These are phyloP conservation scores for Pleurotus eryngii DNA, from an alignment of 768 basidiomycete species.

Conservation along the genomic window DNA sequence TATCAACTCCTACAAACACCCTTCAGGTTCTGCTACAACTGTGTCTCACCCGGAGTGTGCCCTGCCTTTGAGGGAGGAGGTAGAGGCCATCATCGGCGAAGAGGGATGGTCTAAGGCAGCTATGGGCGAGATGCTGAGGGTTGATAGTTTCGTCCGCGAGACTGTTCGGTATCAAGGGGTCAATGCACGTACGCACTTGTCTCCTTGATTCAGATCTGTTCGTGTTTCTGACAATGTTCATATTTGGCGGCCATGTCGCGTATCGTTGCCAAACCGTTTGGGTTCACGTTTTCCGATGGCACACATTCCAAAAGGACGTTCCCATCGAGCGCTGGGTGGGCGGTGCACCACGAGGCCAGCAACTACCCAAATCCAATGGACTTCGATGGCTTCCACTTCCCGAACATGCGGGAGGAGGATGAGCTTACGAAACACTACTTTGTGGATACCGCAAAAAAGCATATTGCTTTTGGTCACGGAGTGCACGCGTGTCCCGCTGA, in stretches of 20 bases:
- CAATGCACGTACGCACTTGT: conserved; percentile 14
- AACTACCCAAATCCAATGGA: neutral
- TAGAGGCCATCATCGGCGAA: conserved; percentile 21
- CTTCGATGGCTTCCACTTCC: conserved; percentile 17
- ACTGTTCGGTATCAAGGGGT: conserved; percentile 29
- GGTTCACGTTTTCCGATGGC: conserved; percentile 30
- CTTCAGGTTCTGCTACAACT: too few species aligned
- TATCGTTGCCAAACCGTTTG: conserved; percentile 17
- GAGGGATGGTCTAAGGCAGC: conserved; percentile 41
- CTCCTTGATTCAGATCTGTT: neutral
- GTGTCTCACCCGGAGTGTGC: too few species aligned
- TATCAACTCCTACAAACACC: too few species aligned
- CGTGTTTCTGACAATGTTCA: too few species aligned
- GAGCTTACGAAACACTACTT: conserved; percentile 12
- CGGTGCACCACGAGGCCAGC: conserved; percentile 4
- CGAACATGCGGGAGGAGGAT: conserved; percentile 10
- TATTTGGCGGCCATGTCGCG: conserved; percentile 16
- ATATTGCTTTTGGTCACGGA: conserved; percentile 20
- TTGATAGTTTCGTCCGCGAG: conserved; percentile 48
- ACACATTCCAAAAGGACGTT: conserved; percentile 14
- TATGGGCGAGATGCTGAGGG: conserved; percentile 32
- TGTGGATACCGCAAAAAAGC: conserved; percentile 10
- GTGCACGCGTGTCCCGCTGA: conserved; percentile 14
- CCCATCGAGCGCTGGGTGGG: conserved; percentile 14
- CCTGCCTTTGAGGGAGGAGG: too few species aligned